phyloP scores from a whole-genome alignment of 2,329 filamentous ascomycete genomes.

The Arthrobotrys entomopaga region DNA sequence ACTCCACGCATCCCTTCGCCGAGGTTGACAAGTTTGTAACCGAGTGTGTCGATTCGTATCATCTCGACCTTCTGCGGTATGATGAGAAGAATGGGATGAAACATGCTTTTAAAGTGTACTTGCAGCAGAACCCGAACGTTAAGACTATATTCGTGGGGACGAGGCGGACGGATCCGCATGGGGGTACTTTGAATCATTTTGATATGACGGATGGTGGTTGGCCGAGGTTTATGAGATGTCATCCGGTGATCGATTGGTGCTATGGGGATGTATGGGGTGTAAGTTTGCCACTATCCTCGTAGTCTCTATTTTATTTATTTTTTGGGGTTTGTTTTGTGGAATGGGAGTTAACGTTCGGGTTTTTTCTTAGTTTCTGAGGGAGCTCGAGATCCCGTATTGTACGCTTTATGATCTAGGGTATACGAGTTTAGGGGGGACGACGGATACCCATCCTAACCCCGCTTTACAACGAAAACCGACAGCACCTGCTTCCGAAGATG shows the following conservation, averaged over 20 bases:
- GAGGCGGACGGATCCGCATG: conserved; percentile 89
- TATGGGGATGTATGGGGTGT: conserved; percentile 95
- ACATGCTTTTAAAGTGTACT: conserved; percentile 79
- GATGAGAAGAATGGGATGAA: conserved; percentile 76
- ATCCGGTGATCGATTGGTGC: conserved; percentile 98
- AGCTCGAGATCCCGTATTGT: conserved; percentile 84
- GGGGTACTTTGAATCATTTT: conserved; percentile 80
- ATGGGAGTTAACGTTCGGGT: no score
- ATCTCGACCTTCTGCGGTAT: conserved; percentile 79
- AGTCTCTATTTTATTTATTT: neutral
- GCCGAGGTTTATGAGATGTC: conserved; percentile 90
- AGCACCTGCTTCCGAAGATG: conserved; percentile 22
- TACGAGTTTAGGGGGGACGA: conserved; percentile 88
- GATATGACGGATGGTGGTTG: conserved; percentile 88
- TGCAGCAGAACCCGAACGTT: conserved; percentile 72
- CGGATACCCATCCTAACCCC: conserved; percentile 90
- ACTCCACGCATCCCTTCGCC: conserved; percentile 82
- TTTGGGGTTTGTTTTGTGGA: conserved; percentile 11
- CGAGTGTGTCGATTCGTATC: conserved; percentile 73
- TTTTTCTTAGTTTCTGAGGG: conserved; percentile 76
- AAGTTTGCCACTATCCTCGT: conserved; percentile 62
- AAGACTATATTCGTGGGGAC: conserved; percentile 88
- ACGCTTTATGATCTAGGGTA: conserved; percentile 87
- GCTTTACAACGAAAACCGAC: conserved; percentile 66
- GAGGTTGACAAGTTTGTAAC: conserved; percentile 87